Conservation (phyloP, 2,329 filamentous ascomycete species). For the Calonectria naviculata region DNA sequence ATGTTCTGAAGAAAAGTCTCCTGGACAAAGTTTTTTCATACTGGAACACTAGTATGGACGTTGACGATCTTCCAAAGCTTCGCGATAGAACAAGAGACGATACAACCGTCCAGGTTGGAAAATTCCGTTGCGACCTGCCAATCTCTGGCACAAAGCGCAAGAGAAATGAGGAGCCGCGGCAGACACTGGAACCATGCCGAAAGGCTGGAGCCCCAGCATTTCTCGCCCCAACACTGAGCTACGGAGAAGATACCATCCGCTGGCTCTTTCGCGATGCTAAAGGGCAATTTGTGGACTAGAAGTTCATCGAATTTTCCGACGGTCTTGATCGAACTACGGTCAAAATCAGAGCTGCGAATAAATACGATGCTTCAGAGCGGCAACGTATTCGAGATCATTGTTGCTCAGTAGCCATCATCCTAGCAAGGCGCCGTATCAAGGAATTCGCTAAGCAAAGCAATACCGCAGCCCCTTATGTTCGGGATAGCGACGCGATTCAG, state of each 20-base stretch:
- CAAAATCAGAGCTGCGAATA: not conserved
- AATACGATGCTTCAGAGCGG: not conserved
- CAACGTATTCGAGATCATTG: not conserved
- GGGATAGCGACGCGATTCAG: not conserved
- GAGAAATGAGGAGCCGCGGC: no score
- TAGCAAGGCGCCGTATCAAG: not conserved
- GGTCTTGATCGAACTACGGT: not conserved
- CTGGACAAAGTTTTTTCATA: no score
- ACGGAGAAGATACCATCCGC: not conserved
- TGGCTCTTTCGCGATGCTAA: not conserved
- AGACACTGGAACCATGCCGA: no score
- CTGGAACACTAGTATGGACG: no score
- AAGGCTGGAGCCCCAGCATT: no score
- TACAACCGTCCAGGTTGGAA: no score
- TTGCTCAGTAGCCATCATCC: not conserved
- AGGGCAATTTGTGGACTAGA: not conserved
- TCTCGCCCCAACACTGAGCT: no score
- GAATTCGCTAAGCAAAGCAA: not conserved
- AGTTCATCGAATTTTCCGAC: not conserved
- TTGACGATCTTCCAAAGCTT: no score
- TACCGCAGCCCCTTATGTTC: not conserved
- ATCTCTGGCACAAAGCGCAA: no score
- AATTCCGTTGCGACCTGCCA: no score
- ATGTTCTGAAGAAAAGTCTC: no score
- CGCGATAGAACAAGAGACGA: no score